A percentile compares a stretch with the other conserved stretches of the same genome.
Conservation (phyloP, 345 rosid species). For the Euphorbia lathyris region DNA sequence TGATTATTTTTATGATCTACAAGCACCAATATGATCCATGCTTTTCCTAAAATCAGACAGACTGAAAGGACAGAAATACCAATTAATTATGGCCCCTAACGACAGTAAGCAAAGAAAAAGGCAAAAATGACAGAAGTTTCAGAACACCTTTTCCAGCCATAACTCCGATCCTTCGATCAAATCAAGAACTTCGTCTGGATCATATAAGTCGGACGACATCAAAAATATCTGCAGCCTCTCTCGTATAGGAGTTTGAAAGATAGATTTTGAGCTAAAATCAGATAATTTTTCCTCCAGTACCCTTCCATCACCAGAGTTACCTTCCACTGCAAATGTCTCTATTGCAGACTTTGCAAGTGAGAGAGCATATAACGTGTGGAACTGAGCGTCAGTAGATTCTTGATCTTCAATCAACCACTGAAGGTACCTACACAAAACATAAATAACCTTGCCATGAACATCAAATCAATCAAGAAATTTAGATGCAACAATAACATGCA, state of each 20-base stretch:
- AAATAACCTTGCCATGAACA: background rate
- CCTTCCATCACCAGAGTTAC: constrained; percentile 30
- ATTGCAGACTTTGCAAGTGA: constrained; percentile 91
- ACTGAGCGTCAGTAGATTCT: constrained; percentile 62
- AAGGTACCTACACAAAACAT: constrained; percentile 52
- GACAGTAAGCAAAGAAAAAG: background rate
- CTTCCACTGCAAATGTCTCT: constrained; percentile 47
- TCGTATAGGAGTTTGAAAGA: constrained; percentile 66
- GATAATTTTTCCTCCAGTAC: constrained; percentile 30
- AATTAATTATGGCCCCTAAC: background rate
- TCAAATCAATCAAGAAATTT: background rate
- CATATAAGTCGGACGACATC: constrained; percentile 83
- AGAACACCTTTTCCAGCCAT: constrained; percentile 90
- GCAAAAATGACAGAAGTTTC: constrained; percentile 9
- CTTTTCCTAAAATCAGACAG: background rate
- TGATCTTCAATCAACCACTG: constrained; percentile 99
- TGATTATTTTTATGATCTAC: background rate
- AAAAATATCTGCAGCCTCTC: constrained; percentile 85
- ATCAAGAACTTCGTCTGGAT: constrained; percentile 81
- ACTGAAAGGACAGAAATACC: background rate
- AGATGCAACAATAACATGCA: background rate
- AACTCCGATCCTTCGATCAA: constrained; percentile 81
- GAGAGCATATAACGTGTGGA: constrained; percentile 83
- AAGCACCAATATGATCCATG: constrained; percentile 2
- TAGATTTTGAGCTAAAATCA: constrained; percentile 35